Conservation (phyloP, 2,329 filamentous ascomycete species). For the Grosmannia serpens region DNA sequence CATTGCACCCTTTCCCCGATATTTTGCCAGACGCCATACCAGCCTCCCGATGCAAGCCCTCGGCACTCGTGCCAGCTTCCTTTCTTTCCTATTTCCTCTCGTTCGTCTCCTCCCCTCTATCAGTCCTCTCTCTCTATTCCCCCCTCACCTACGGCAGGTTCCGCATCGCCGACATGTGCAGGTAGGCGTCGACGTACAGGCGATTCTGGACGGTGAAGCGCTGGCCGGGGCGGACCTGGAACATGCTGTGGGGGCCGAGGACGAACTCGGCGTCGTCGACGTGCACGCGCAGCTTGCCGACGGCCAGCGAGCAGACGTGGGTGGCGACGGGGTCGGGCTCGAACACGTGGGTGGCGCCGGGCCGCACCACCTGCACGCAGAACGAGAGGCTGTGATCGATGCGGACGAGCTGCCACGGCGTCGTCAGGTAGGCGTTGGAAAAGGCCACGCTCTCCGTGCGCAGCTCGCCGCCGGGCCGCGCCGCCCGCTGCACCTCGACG, state of each 20-base stretch:
- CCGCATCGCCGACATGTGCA: constrained; percentile 20
- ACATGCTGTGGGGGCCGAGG: constrained; percentile 32
- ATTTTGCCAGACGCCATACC: too few species aligned
- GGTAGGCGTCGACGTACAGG: constrained; percentile 30
- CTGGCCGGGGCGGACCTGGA: constrained; percentile 28
- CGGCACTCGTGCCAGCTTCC: too few species aligned
- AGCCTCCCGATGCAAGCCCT: too few species aligned
- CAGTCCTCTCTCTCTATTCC: not conserved
- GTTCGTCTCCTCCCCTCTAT: not conserved
- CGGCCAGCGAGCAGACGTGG: constrained; percentile 18
- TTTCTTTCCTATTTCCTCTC: too few species aligned
- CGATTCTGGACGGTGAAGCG: constrained; percentile 29
- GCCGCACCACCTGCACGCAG: constrained; percentile 17
- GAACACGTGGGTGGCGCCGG: constrained; percentile 14
- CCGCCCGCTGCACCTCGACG: constrained; percentile 8
- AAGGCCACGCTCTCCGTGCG: constrained; percentile 17
- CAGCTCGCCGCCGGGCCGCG: not conserved
- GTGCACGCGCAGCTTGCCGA: constrained; percentile 19
- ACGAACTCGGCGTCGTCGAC: constrained; percentile 23
- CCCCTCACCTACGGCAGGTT: not conserved
- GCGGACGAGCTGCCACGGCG: constrained; percentile 11
- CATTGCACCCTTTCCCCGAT: too few species aligned
- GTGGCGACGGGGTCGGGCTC: constrained; percentile 10
- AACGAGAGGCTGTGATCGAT: constrained; percentile 18
- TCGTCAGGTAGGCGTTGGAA: constrained; percentile 22